phyloP scores from a whole-genome alignment of 805 yeast species.

The Komagataella kurtzmanii region DNA sequence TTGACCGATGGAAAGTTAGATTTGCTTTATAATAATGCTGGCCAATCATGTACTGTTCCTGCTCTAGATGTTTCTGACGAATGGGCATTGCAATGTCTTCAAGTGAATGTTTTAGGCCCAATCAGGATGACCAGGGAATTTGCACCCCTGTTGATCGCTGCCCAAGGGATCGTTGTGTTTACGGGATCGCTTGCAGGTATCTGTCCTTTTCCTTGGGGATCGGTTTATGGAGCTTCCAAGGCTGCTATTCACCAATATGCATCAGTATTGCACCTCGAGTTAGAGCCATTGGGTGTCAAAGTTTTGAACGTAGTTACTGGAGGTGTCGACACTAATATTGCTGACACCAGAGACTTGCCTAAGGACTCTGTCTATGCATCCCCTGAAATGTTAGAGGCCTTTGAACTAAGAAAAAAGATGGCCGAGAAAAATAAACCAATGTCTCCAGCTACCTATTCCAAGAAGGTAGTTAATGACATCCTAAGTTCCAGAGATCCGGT shows the following conservation, averaged over 20 bases:
- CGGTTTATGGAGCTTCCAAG: slow-evolving; percentile 53
- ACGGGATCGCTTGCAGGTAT: slow-evolving; percentile 65
- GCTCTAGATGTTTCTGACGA: slow-evolving; percentile 54
- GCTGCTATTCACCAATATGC: slow-evolving; percentile 72
- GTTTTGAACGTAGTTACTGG: slow-evolving; percentile 66
- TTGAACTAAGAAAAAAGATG: slow-evolving; percentile 42
- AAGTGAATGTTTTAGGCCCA: slow-evolving; percentile 63
- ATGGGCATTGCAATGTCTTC: slow-evolving; percentile 33
- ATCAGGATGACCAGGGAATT: slow-evolving; percentile 50
- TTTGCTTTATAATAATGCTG: slow-evolving; percentile 58
- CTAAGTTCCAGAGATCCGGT: slow-evolving; percentile 23
- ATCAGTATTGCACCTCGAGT: slow-evolving; percentile 44
- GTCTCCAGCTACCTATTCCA: slow-evolving; percentile 44
- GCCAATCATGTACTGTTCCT: slow-evolving; percentile 55
- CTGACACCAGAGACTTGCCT: slow-evolving; percentile 50
- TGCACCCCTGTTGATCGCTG: slow-evolving; percentile 37
- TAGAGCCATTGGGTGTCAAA: slow-evolving; percentile 59
- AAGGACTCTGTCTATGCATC: slow-evolving; percentile 35
- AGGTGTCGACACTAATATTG: slow-evolving; percentile 60
- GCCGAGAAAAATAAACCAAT: slow-evolving; percentile 47
- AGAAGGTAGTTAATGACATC: slow-evolving; percentile 37
- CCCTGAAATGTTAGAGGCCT: slow-evolving; percentile 35
- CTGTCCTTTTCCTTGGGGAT: slow-evolving; percentile 57
- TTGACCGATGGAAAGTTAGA: slow-evolving; percentile 40
- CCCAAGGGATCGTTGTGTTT: slow-evolving; percentile 57